Conservation (phyloP, 352 stramenopile species). For the Phytophthora vignae region DNA sequence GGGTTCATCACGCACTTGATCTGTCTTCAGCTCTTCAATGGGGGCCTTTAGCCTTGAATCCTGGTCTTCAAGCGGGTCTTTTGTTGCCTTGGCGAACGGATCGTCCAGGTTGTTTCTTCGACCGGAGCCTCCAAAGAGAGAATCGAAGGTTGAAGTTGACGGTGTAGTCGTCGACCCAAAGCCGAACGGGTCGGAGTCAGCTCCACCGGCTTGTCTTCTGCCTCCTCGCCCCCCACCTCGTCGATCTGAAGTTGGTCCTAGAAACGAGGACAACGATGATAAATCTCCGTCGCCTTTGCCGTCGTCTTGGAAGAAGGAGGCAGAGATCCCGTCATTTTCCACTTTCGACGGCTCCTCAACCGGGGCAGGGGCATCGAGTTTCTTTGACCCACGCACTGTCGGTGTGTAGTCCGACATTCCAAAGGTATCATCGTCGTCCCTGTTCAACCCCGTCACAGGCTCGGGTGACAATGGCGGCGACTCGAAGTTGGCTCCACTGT, state of each 20-base stretch:
- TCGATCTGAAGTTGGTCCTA: conserved; percentile 32
- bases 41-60: conserved; percentile 2
- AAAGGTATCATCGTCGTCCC: conserved; percentile 23
- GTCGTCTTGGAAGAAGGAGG: conserved; percentile 50
- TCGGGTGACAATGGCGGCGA: conserved; percentile 22
- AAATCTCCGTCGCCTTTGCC: conserved; percentile 16
- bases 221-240: conserved; percentile 32
- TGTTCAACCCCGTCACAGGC: conserved; percentile 26
- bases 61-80: not conserved
- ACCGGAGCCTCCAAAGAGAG: conserved; percentile 35
- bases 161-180: conserved; percentile 11
- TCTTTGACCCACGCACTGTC: conserved; percentile 20
- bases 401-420: conserved; percentile 24
- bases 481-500: conserved; percentile 25
- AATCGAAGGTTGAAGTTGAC: conserved; percentile 36
- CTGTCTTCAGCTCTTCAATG: conserved; percentile 1
- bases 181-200: conserved; percentile 26
- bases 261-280: conserved; percentile 35
- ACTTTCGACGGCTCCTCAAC: conserved; percentile 5
- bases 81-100: conserved; percentile 22
- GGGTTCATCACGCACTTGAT: not conserved
- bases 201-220: conserved; percentile 18
- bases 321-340: conserved; percentile 21
- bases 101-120: conserved; percentile 25
- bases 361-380: not conserved